Conservation (phyloP, 2,329 filamentous ascomycete species). For the Amauroascus niger region DNA sequence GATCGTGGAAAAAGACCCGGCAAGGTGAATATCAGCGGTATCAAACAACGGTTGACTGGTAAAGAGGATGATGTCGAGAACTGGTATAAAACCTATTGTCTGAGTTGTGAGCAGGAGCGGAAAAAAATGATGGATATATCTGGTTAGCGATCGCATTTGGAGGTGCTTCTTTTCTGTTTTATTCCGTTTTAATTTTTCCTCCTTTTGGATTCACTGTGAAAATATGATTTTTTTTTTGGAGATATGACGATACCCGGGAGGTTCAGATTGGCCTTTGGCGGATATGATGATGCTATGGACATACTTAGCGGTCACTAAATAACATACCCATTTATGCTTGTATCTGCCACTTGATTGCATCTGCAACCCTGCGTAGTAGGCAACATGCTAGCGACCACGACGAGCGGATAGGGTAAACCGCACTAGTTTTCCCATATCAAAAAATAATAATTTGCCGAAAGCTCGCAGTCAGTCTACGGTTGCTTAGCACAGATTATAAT, state of each 20-base stretch:
- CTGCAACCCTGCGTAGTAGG: too few relatives aligned
- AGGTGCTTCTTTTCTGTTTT: neutral
- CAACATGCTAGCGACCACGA: neutral
- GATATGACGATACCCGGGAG: slow-evolving; percentile 7
- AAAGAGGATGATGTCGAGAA: slow-evolving; percentile 39
- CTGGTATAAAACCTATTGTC: slow-evolving; percentile 55
- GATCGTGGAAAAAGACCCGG: slow-evolving; percentile 19
- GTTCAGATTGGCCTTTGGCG: neutral
- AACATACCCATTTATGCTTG: neutral
- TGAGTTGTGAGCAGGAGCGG: slow-evolving; percentile 46
- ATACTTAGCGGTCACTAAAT: slow-evolving; percentile 1
- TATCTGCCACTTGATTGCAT: too few relatives aligned
- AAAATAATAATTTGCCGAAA: too few relatives aligned
- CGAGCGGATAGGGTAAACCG: too few relatives aligned
- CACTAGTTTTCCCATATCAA: too few relatives aligned
- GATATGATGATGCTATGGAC: neutral
- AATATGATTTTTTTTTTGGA: slow-evolving; percentile 1
- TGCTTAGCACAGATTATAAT: too few relatives aligned
- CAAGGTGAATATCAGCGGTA: slow-evolving; percentile 20
- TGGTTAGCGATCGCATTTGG: slow-evolving; percentile 5
- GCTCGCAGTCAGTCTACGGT: too few relatives aligned
- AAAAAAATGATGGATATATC: slow-evolving; percentile 18
- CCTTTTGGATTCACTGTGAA: neutral
- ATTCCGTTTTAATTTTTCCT: neutral
- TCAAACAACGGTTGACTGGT: slow-evolving; percentile 27